These are phyloP conservation scores for Xylariaceae sp. DNA, from an alignment of 2,329 filamentous ascomycete species.

Conservation along the genomic window DNA sequence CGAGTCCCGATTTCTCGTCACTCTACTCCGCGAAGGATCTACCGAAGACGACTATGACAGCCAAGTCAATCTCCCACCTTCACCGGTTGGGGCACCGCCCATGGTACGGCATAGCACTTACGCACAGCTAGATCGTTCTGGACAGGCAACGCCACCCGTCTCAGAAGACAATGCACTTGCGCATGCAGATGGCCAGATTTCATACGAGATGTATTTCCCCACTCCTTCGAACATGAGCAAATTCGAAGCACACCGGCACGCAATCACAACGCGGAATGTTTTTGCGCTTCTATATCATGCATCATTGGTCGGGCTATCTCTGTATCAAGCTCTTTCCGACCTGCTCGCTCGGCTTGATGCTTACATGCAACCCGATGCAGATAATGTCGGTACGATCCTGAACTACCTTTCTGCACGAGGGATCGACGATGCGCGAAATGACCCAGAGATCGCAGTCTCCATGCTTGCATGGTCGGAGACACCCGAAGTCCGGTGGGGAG, in stretches of 20 bases:
- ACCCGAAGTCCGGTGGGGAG: conserved; percentile 60
- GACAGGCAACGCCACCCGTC: conserved; percentile 43
- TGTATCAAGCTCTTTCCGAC: conserved; percentile 62
- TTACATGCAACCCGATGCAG: conserved; percentile 55
- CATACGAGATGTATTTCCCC: conserved; percentile 63
- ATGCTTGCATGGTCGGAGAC: conserved; percentile 65
- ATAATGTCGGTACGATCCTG: conserved; percentile 58
- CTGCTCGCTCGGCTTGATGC: conserved; percentile 58
- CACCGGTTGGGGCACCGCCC: conserved; percentile 41
- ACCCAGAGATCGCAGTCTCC: conserved; percentile 57
- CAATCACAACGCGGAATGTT: conserved; percentile 67
- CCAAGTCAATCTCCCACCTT: conserved; percentile 39
- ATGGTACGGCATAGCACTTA: conserved; percentile 37
- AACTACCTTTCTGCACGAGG: conserved; percentile 58
- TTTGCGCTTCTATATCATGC: conserved; percentile 64
- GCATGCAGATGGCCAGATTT: conserved; percentile 53
- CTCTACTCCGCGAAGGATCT: conserved; percentile 51
- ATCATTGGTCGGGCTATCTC: conserved; percentile 62
- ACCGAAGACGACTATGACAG: conserved; percentile 44
- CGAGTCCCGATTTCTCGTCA: conserved; percentile 53
- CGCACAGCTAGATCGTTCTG: conserved; percentile 27
- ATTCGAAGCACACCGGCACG: conserved; percentile 52
- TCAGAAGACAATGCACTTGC: conserved; percentile 43
- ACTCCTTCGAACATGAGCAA: conserved; percentile 49
- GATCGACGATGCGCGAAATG: conserved; percentile 63